A percentile compares a stretch with the other conserved stretches of the same genome.
These are phyloP conservation scores for Beauveria brongniartii DNA, from an alignment of 2,329 filamentous ascomycete species.

Conservation along the genomic window DNA sequence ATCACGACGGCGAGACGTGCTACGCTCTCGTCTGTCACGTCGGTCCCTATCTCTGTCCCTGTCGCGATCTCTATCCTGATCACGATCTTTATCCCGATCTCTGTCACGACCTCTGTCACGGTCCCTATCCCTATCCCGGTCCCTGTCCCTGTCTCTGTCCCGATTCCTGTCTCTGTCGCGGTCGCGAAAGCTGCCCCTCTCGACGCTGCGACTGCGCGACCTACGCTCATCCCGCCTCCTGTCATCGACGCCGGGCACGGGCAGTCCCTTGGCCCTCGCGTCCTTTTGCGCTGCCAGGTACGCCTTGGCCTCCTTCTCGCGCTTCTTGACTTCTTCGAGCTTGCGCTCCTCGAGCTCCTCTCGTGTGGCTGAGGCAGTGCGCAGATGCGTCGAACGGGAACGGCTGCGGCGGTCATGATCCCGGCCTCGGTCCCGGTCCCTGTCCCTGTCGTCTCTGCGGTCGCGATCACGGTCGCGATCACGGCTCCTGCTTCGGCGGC, in stretches of 20 bases:
- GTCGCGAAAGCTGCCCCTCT: slow-evolving; percentile 18
- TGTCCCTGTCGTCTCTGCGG: slow-evolving; percentile 12
- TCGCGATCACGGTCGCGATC: slow-evolving; percentile 16
- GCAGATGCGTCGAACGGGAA: slow-evolving; percentile 30
- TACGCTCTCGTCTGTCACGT: slow-evolving; percentile 21
- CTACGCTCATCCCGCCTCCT: slow-evolving; percentile 33
- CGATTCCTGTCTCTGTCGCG: slow-evolving; percentile 24
- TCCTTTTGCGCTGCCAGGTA: slow-evolving; percentile 56
- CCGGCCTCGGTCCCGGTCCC: slow-evolving; percentile 11
- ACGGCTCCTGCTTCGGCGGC: slow-evolving; percentile 21
- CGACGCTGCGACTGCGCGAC: slow-evolving; percentile 26
- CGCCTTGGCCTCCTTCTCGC: slow-evolving; percentile 43
- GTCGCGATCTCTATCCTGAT: slow-evolving; percentile 19
- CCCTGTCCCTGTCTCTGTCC: slow-evolving; percentile 21
- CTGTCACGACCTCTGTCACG: slow-evolving; percentile 28
- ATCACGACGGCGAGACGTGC: slow-evolving; percentile 27
- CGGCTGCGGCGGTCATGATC: slow-evolving; percentile 34
- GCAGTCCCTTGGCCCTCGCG: slow-evolving; percentile 50
- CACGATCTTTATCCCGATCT: slow-evolving; percentile 22
- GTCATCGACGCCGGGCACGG: slow-evolving; percentile 50
- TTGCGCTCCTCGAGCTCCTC: slow-evolving; percentile 31
- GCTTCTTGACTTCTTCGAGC: slow-evolving; percentile 22
- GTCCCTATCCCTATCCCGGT: slow-evolving; percentile 20
- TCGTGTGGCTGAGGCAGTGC: slow-evolving; percentile 33
- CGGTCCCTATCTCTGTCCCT: slow-evolving; percentile 16